Conservation (phyloP, 768 basidiomycete species). For the Pleurotus pulmonarius region DNA sequence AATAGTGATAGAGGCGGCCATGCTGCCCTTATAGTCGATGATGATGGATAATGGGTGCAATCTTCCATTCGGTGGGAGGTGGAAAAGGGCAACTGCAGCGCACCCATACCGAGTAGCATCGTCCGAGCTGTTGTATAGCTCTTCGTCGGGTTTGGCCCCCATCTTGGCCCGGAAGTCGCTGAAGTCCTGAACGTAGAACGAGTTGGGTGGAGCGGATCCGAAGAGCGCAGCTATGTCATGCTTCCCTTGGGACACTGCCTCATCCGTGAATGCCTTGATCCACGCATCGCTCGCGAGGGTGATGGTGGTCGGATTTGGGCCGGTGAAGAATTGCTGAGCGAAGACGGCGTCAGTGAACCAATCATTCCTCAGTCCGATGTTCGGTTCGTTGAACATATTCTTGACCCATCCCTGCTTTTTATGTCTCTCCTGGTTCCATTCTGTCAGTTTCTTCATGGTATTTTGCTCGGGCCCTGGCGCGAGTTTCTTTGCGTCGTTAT, state of each 20-base stretch:
- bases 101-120: constrained; percentile 16
- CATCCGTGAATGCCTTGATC: constrained; percentile 16
- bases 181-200: constrained; percentile 20
- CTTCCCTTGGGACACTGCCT: constrained; percentile 11
- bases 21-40: constrained; percentile 23
- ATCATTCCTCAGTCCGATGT: constrained; percentile 23
- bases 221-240: constrained; percentile 12
- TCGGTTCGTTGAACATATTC: constrained; percentile 19
- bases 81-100: constrained; percentile 23
- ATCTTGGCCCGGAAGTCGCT: constrained; percentile 19
- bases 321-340: constrained; percentile 25
- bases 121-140: constrained; percentile 1
- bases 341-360: constrained; percentile 28
- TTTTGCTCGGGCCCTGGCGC: constrained; percentile 2
- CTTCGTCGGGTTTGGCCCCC: constrained; percentile 11
- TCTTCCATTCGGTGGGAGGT: constrained; percentile 19
- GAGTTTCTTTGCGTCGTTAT: background rate
- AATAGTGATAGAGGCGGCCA: constrained; percentile 21
- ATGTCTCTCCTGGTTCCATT: constrained; percentile 10
- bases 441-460: constrained; percentile 16
- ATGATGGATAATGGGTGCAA: constrained; percentile 25
- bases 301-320: constrained; percentile 23
- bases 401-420: background rate
- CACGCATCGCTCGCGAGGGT: constrained; percentile 14
- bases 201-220: background rate